Base-by-base conservation (phyloP, 2,329 filamentous ascomycete species). In the Xylaria digitata region DNA sequence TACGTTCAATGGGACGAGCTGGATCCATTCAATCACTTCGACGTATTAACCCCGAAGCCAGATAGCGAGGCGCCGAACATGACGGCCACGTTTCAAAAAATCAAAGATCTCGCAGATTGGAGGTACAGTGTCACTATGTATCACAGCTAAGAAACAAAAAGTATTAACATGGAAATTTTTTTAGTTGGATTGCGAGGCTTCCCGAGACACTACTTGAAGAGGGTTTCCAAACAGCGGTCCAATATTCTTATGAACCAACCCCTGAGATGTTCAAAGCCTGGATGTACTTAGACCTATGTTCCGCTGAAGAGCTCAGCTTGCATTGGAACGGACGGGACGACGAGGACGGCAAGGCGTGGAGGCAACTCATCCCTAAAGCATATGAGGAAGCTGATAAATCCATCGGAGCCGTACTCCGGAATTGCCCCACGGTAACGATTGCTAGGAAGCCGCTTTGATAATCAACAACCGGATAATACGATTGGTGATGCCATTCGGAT, bases 1-100 rank as follows among this genome's bases (percentile, higher is more conserved):
- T 69, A 67, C 26, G 13, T 69, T 7, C 65, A 69, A 45, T 69
- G 67, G 67, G 67, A 67, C 9, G 67, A 69, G 37, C 3, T 63
- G 1, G 67, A 69, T 37, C 57, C 30, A n/a, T n/a, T 53, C 11
- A 69, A 65, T 45, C 57, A 62, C 15, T 62, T 63, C 40, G 49
- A 67, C 13, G 54, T 69, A 13, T 15, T 69, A 13, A 42, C 23
- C 3, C 61, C 61, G 5, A 17, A 23, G 0, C 21, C 53, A 26
- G 54, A 60, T 6, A 32, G 2, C 13, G 42, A 32, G 13, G 61
- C 64, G 7, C 43, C 61, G 4, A 54, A 65, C 23, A 55, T 67
- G 61, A 56, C 21, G 7, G 57, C 61, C 19, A 40, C 53, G 9
- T 62, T 65, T n/a, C 32, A 65, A 30, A 52, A 17, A 6, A 21